Conservation (phyloP, 768 basidiomycete genomes). For the Hortiboletus campestris region DNA sequence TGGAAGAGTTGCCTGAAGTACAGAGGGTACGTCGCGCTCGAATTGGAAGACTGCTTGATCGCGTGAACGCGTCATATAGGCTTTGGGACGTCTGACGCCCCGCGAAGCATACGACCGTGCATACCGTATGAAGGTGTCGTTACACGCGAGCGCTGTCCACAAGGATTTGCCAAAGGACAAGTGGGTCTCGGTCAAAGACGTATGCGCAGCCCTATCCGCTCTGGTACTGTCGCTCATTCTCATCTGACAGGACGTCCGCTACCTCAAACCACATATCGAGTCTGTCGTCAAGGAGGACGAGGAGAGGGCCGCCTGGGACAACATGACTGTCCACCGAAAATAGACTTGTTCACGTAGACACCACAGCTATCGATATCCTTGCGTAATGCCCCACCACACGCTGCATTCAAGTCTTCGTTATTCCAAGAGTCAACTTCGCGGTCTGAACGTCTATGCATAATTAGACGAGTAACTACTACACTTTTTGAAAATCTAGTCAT, state of each 20-base stretch:
- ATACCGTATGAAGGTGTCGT: constrained; percentile 81
- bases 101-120: constrained; percentile 86
- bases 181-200: constrained; percentile 76
- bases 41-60: not conserved
- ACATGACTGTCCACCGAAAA: constrained; percentile 65
- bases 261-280: constrained; percentile 76
- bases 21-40: constrained; percentile 57
- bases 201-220: constrained; percentile 35
- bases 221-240: constrained; percentile 10
- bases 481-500: not conserved
- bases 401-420: not conserved
- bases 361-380: constrained; percentile 16
- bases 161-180: constrained; percentile 75
- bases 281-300: constrained; percentile 71
- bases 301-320: constrained; percentile 84
- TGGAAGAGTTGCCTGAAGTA: constrained; percentile 75
- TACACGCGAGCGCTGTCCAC: constrained; percentile 76
- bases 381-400: constrained; percentile 1
- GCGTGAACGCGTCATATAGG: constrained; percentile 47
- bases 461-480: constrained; percentile 15
- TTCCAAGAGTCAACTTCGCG: not conserved
- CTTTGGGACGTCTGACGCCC: constrained; percentile 75
- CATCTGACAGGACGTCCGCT: constrained; percentile 73
- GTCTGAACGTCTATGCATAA: constrained; percentile 7
- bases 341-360: constrained; percentile 40